Evolutionary conservation across 2,329 filamentous ascomycete species (phyloP).

Genomic region (Aspergillus japonicus): DNA sequence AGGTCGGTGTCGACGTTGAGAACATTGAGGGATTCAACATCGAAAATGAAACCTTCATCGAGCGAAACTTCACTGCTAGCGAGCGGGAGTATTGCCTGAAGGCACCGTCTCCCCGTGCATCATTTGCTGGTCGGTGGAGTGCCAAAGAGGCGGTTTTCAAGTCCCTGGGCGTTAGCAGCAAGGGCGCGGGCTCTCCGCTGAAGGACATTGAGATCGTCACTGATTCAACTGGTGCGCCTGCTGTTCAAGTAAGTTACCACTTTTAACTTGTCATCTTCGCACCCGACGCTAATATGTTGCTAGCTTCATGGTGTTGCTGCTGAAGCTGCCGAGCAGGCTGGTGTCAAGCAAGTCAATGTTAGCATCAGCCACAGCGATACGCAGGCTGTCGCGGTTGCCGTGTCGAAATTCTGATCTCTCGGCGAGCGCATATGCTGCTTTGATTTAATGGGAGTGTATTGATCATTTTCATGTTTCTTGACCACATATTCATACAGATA

Average conservation of each 20-base stretch:
- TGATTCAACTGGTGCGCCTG: slow-evolving; percentile 77
- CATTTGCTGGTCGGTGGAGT: slow-evolving; percentile 93
- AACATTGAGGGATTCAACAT: slow-evolving; percentile 84
- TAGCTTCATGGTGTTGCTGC: slow-evolving; percentile 86
- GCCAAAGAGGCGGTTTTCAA: slow-evolving; percentile 99
- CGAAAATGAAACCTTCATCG: slow-evolving; percentile 87
- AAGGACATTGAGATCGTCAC: slow-evolving; percentile 92
- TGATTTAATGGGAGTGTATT: slow-evolving; percentile 6
- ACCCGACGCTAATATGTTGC: slow-evolving; percentile 31
- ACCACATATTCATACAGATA: slow-evolving; percentile 8
- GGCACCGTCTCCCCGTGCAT: slow-evolving; percentile 76
- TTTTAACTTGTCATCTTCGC: background rate
- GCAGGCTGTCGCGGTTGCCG: slow-evolving; percentile 91
- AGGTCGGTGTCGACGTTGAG: slow-evolving; percentile 93
- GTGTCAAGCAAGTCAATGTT: slow-evolving; percentile 83
- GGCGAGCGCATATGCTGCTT: slow-evolving; percentile 12
- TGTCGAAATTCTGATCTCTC: slow-evolving; percentile 65
- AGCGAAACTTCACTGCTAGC: slow-evolving; percentile 85
- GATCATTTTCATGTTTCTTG: slow-evolving; percentile 18
- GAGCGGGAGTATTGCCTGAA: slow-evolving; percentile 86
- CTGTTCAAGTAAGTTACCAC: slow-evolving; percentile 69
- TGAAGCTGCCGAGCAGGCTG: slow-evolving; percentile 76
- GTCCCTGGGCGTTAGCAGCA: slow-evolving; percentile 80
- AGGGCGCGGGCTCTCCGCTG: slow-evolving; percentile 83
- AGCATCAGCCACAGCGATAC: slow-evolving; percentile 95